Conservation (phyloP, 2,329 filamentous ascomycete genomes). For the Venturia carpophila region DNA sequence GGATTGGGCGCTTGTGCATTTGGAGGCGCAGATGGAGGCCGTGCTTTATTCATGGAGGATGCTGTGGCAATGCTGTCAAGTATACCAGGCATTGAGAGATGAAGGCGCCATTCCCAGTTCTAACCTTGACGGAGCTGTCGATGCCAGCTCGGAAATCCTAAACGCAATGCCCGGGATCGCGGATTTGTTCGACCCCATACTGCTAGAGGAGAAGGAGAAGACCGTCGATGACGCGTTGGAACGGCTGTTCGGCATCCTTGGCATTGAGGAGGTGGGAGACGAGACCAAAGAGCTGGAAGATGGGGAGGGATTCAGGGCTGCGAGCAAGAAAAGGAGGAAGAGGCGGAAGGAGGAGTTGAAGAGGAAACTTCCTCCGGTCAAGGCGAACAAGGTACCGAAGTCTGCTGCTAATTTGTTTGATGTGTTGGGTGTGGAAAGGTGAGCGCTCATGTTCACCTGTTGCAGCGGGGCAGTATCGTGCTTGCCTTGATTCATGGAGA, state of each 20-base stretch:
- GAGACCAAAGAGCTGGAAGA: background rate
- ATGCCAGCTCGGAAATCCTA: background rate
- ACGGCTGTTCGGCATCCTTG: background rate
- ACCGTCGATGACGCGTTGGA: background rate
- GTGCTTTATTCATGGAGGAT: conserved; percentile 16
- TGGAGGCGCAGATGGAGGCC: conserved; percentile 17
- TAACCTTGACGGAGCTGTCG: background rate
- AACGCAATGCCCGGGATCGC: background rate
- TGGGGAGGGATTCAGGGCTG: conserved; percentile 1
- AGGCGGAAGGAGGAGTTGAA: conserved; percentile 20
- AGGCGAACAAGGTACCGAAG: background rate
- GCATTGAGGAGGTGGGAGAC: background rate
- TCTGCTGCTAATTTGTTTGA: conserved; percentile 4
- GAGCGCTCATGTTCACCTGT: background rate
- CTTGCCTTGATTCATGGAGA: too few species aligned
- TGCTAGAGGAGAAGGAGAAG: background rate
- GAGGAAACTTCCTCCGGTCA: conserved; percentile 14
- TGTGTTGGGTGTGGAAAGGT: conserved; percentile 7
- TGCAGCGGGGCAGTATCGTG: background rate
- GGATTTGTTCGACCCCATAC: background rate
- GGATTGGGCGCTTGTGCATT: conserved; percentile 13
- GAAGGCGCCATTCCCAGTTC: background rate
- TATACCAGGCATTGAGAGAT: background rate
- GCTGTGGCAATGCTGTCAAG: conserved; percentile 8
- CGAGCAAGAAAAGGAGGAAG: conserved; percentile 17